Evolutionary conservation across 2,329 filamentous ascomycete species (phyloP), one percentile per base, ranked within the genome.

Genomic region (Neonectria neomacrospora): DNA sequence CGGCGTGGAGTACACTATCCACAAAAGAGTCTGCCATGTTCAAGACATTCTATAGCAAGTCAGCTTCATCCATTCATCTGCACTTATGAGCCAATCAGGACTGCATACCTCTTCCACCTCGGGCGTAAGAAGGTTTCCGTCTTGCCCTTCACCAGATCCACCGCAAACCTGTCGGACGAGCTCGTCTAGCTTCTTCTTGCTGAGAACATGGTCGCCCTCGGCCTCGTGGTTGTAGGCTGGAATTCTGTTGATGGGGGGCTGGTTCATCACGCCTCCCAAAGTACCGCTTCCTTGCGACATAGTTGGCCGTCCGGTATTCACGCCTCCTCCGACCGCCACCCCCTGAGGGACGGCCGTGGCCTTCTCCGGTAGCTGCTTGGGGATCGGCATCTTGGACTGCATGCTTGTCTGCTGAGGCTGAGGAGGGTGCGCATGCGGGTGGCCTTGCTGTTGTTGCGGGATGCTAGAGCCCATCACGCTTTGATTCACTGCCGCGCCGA

Each of bases 171-270:
- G 95, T 54, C 94, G 89, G 9, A 98, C 94, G 39, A 99, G 85
- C 76, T 97, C 95, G 74, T 99, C 94, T 42, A 99, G 85, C 81
- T 97, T 98, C 82, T 97, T 96, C 87, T 97, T 97, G 81, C 91
- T 96, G n/a, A 99, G 83, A 1, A 99, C 91, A 45, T 94, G 90
- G 73, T 97, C 94, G 26, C 93, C 94, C 75, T 97, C 94, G 30
- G 93, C 92, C 76, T 98, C 95, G 62, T 97, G 89, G 60, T 93
- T 92, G 77, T 93, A 97, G 0, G 90, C 88, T 0, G 94, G 93
- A 47, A 93, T 88, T 74, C 94, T 94, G 58, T 90, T 83, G 64
- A 98, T 86, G 2, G 93, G 92, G 0, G 96, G 94, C 74, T 97
- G 94, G 54, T 90, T 90, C 86, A 97, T 92, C 53, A 96, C 90